Conservation (phyloP, 352 stramenopile genomes). For the Hyphochytrium catenoides region DNA sequence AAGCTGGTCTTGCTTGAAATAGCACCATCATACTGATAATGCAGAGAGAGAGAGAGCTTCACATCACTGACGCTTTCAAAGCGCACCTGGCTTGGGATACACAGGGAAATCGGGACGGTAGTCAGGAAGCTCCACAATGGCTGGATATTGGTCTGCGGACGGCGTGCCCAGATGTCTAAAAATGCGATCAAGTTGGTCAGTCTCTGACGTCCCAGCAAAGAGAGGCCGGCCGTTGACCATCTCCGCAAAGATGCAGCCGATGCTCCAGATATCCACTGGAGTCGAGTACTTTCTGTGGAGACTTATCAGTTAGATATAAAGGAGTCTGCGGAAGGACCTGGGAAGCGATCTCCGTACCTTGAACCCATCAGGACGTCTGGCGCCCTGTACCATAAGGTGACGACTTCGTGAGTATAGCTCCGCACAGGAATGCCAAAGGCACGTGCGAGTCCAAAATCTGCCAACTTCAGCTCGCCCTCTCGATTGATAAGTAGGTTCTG, state of each 20-base stretch:
- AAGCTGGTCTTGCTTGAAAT: no score
- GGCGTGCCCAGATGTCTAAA: conserved; percentile 92
- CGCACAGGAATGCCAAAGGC: conserved; percentile 97
- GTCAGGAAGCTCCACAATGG: conserved; percentile 86
- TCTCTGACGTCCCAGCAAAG: conserved; percentile 87
- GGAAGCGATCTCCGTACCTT: conserved; percentile 16
- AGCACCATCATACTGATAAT: no score
- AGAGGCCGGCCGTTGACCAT: conserved; percentile 78
- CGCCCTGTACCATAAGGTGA: conserved; percentile 98
- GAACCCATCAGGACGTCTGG: conserved; percentile 95
- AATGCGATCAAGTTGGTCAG: conserved; percentile 90
- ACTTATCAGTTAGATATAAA: conserved; percentile 2
- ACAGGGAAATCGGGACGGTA: conserved; percentile 78
- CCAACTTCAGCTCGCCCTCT: conserved; percentile 95
- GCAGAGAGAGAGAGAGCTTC: no score
- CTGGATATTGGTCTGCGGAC: conserved; percentile 74
- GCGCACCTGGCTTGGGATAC: conserved; percentile 58
- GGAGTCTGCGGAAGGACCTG: neutral
- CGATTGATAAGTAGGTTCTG: conserved; percentile 96
- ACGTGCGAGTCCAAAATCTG: conserved; percentile 97
- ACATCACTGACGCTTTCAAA: no score
- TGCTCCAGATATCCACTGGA: conserved; percentile 96
- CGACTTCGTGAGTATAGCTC: conserved; percentile 96
- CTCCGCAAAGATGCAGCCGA: conserved; percentile 96
- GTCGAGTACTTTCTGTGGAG: conserved; percentile 84